Percentiles rank a stretch among this genome's conserved stretches.
Conservation (phyloP, 176 grass and related monocot genomes). For the Leersia perrieri region DNA sequence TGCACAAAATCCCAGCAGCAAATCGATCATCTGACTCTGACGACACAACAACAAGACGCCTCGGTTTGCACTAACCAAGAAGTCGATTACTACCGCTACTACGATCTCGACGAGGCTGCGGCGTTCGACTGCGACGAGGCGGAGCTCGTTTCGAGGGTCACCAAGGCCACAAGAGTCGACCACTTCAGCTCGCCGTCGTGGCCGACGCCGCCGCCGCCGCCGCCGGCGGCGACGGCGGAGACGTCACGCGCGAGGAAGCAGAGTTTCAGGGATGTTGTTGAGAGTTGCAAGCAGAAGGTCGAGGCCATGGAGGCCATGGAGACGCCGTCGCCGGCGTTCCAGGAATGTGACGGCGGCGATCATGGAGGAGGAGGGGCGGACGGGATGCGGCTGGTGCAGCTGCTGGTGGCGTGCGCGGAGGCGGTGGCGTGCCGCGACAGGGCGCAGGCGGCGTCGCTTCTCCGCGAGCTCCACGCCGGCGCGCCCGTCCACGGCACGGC, state of each 20-base stretch:
- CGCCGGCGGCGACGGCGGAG: slow-evolving; percentile 16
- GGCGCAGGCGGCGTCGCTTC: slow-evolving; percentile 49
- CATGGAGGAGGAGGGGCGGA: not conserved
- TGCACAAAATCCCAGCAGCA: not conserved
- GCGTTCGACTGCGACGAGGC: slow-evolving; percentile 31
- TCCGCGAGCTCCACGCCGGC: slow-evolving; percentile 46
- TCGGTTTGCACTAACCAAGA: slow-evolving; percentile 14
- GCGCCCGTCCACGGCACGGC: slow-evolving; percentile 60
- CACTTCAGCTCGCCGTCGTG: slow-evolving; percentile 42
- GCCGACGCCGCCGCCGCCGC: slow-evolving; percentile 7
- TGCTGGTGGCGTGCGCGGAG: slow-evolving; percentile 72
- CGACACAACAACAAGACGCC: slow-evolving; percentile 23
- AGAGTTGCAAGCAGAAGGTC: slow-evolving; percentile 68
- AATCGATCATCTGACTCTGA: no score
- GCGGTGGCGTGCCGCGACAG: slow-evolving; percentile 77
- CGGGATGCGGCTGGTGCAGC: slow-evolving; percentile 61
- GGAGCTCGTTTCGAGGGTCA: slow-evolving; percentile 14
- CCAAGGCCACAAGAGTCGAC: slow-evolving; percentile 40
- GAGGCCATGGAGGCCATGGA: slow-evolving; percentile 51
- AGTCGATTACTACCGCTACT: slow-evolving; percentile 19
- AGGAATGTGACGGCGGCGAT: not conserved
- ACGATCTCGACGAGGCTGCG: slow-evolving; percentile 22
- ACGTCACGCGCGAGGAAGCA: slow-evolving; percentile 42
- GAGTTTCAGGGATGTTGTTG: slow-evolving; percentile 42
- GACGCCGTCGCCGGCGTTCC: not conserved